Evolutionary conservation across 2,329 filamentous ascomycete genomes (phyloP).

Genomic region (Erysiphe pulchra): DNA sequence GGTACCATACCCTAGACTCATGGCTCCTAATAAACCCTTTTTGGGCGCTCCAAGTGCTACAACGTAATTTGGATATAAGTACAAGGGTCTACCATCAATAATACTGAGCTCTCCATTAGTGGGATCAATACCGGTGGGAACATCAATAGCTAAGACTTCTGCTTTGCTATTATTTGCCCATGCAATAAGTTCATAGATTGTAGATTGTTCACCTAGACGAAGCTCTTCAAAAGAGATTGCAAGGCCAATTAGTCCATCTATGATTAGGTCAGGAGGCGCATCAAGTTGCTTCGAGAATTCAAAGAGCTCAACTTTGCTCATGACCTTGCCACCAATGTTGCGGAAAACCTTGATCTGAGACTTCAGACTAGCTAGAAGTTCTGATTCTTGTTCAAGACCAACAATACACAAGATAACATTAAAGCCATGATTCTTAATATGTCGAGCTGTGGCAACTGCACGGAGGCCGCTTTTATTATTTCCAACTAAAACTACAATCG

Average conservation of each 20-base stretch:
- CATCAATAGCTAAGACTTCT: slow-evolving; percentile 64
- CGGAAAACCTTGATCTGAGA: slow-evolving; percentile 67
- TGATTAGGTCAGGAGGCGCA: slow-evolving; percentile 49
- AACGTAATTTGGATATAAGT: slow-evolving; percentile 59
- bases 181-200: slow-evolving; percentile 70
- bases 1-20: slow-evolving; percentile 17
- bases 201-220: slow-evolving; percentile 55
- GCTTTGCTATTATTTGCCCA: slow-evolving; percentile 81
- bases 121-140: slow-evolving; percentile 71
- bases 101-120: slow-evolving; percentile 39
- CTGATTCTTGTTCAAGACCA: slow-evolving; percentile 58
- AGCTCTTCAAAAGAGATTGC: slow-evolving; percentile 77
- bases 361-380: slow-evolving; percentile 54
- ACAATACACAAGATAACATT: slow-evolving; percentile 65
- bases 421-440: slow-evolving; percentile 61
- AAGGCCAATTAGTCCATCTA: slow-evolving; percentile 71
- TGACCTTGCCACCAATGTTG: slow-evolving; percentile 53
- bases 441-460: slow-evolving; percentile 62
- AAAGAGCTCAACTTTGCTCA: slow-evolving; percentile 33
- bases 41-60: slow-evolving; percentile 74
- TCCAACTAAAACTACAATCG: slow-evolving; percentile 59
- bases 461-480: slow-evolving; percentile 77
- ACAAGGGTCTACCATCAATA: slow-evolving; percentile 52
- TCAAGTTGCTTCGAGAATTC: slow-evolving; percentile 31
- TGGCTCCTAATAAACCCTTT: slow-evolving; percentile 53